phyloP scores from a whole-genome alignment of 1,139 yeast genomes.

The Diutina catenulata region DNA sequence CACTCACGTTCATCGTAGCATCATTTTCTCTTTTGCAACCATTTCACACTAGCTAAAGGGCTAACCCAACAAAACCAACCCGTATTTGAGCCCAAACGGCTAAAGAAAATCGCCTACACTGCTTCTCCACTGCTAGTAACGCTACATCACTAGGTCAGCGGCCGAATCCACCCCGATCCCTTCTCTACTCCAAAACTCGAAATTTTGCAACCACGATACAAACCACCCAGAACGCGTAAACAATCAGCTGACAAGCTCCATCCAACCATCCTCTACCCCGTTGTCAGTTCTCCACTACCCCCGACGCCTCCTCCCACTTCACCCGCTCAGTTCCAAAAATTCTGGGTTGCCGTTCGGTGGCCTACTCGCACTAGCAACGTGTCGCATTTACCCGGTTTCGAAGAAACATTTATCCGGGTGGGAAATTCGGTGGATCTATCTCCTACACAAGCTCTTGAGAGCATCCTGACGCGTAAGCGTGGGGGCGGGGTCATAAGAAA shows the following conservation, averaged over 20 bases:
- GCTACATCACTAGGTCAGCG: too few species aligned
- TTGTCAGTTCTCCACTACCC: too few species aligned
- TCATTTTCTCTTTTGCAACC: too few species aligned
- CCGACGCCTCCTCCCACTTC: too few species aligned
- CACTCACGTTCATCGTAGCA: too few species aligned
- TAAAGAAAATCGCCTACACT: too few species aligned
- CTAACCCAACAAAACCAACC: too few species aligned
- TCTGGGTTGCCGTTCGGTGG: neutral
- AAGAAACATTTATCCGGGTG: conserved; percentile 42
- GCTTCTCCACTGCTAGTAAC: too few species aligned
- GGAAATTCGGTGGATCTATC: conserved; percentile 79
- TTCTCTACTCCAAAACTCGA: neutral
- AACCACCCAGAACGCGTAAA: neutral
- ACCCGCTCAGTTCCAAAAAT: too few species aligned
- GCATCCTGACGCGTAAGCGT: conserved; percentile 40
- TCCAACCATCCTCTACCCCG: neutral
- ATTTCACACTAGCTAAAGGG: too few species aligned
- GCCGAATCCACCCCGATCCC: too few species aligned
- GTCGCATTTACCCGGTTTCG: conserved; percentile 64
- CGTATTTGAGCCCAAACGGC: too few species aligned
- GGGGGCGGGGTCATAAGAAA: conserved; percentile 72
- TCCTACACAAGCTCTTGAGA: conserved; percentile 52
- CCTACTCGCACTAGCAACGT: conserved; percentile 24
- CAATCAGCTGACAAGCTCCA: neutral
- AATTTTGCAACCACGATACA: neutral